Conservation (phyloP, 805 yeast species). For the Myxozyma melibiosi region DNA sequence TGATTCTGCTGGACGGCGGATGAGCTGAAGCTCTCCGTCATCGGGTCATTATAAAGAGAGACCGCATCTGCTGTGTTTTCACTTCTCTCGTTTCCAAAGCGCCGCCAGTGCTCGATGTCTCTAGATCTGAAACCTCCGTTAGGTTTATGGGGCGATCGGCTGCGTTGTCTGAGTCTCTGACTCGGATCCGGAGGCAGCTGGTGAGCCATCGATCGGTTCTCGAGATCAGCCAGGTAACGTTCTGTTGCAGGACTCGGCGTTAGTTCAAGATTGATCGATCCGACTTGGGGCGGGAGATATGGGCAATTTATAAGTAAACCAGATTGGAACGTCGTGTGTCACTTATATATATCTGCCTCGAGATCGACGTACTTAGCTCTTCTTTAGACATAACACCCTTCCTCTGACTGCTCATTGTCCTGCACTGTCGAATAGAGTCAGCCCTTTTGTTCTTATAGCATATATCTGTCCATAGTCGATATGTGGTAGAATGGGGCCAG, state of each 20-base stretch:
- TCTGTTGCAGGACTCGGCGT: constrained; percentile 2
- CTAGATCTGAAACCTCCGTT: not conserved
- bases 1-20: not conserved
- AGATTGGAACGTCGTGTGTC: too few species aligned
- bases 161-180: not conserved
- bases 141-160: not conserved
- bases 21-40: not conserved
- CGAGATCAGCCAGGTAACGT: constrained; percentile 18
- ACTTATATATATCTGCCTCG: too few species aligned
- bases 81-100: constrained; percentile 11
- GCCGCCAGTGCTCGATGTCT: constrained; percentile 1
- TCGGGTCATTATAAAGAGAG: not conserved
- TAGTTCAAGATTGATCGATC: too few species aligned
- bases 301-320: too few species aligned
- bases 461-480: too few species aligned
- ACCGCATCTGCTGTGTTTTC: constrained; percentile 2
- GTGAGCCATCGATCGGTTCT: constrained; percentile 13
- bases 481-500: too few species aligned
- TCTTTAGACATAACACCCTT: constrained; percentile 25
- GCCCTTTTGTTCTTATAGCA: too few species aligned
- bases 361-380: constrained; percentile 18
- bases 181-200: not conserved
- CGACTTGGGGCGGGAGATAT: too few species aligned
- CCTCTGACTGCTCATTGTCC: constrained; percentile 9
- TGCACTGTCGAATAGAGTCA: too few species aligned